Evolutionary conservation across 2,329 filamentous ascomycete genomes (phyloP).

Genomic region (Cadophora gregata): DNA sequence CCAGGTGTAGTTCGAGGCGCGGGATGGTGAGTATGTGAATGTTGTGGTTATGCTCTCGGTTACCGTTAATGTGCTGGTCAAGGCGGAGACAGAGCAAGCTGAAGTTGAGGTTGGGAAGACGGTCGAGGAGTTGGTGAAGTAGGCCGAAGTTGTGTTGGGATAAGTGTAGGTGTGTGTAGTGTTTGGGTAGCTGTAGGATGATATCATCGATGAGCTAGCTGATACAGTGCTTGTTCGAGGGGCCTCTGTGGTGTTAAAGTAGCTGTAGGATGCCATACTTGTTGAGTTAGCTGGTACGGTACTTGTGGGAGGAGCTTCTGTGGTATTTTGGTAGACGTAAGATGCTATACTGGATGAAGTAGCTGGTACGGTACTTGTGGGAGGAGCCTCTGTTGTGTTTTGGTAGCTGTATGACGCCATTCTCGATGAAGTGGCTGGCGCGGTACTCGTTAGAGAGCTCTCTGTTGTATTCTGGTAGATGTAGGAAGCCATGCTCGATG

Average conservation of each 20-base stretch:
- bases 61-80: neutral
- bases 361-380: no score
- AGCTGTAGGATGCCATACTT: neutral
- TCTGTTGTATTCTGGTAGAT: neutral
- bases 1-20: conserved; percentile 5
- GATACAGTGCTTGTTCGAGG: neutral
- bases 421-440: neutral
- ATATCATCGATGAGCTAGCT: neutral
- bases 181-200: neutral
- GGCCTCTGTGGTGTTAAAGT: neutral
- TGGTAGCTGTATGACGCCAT: neutral
- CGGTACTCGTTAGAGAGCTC: no score
- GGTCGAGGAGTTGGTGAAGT: neutral
- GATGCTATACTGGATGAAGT: neutral
- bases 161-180: neutral
- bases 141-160: neutral
- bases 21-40: neutral
- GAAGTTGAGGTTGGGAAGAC: neutral
- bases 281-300: no score
- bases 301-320: neutral
- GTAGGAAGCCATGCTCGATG: neutral
- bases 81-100: neutral
- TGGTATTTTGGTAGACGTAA: neutral
- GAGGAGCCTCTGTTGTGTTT: neutral
- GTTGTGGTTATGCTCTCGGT: conserved; percentile 8